These are phyloP conservation scores for Ilyonectria robusta DNA, from an alignment of 2,329 filamentous ascomycete species.

Conservation along the genomic window DNA sequence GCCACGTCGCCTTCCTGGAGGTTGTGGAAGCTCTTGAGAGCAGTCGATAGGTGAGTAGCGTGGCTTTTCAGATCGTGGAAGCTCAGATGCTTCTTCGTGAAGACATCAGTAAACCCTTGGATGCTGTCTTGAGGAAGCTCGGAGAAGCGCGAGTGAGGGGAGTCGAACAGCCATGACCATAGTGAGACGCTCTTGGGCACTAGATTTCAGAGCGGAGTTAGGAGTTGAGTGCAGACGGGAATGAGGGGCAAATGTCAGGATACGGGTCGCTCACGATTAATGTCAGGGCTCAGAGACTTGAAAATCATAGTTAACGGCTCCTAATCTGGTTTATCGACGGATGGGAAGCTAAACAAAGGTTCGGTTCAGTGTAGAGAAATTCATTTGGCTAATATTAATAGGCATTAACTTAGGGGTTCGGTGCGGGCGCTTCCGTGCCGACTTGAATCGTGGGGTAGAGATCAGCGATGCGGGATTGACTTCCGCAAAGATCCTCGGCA, in stretches of 20 bases:
- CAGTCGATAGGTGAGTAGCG: conserved; percentile 72
- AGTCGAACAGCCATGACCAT: conserved; percentile 75
- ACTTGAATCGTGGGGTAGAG: no score
- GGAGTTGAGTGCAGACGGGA: background rate
- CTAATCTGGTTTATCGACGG: no score
- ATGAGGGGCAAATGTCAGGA: background rate
- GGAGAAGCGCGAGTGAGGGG: conserved; percentile 54
- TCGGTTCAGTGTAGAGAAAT: no score
- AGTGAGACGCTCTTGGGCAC: conserved; percentile 68
- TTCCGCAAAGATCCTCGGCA: no score
- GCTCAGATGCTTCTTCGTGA: conserved; percentile 70
- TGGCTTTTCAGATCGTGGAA: conserved; percentile 71
- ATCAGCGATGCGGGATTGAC: no score
- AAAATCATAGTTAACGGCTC: conserved; percentile 26
- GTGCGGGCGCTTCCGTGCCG: no score
- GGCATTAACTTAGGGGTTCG: no score
- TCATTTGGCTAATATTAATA: no score
- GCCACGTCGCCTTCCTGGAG: conserved; percentile 69
- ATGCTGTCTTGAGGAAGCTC: conserved; percentile 53
- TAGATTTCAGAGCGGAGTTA: conserved; percentile 39
- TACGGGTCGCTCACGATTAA: conserved; percentile 11
- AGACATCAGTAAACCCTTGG: conserved; percentile 70
- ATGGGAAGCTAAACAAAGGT: no score
- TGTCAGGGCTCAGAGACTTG: conserved; percentile 32
- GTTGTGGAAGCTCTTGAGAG: conserved; percentile 68